Percentiles rank a stretch among this genome's conserved stretches.
These are phyloP conservation scores for Acanthamoeba sp. DNA, from an alignment of 208 protist genomes.

Conservation along the genomic window DNA sequence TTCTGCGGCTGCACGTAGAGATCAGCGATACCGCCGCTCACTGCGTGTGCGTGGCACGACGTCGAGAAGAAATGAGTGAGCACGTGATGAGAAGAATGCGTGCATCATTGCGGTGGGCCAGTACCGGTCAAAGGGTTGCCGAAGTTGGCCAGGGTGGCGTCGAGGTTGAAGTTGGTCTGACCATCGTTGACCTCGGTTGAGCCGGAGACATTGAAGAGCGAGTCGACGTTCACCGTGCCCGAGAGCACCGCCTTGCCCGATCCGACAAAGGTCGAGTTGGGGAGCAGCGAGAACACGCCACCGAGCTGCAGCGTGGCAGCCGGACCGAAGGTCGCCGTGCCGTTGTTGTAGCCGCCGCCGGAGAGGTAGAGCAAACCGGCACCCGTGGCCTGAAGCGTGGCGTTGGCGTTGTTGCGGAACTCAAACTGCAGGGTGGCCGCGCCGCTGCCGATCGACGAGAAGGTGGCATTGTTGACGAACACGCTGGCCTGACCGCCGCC, in stretches of 20 bases:
- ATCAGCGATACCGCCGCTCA: conserved; percentile 55
- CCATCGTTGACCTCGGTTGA: conserved; percentile 41
- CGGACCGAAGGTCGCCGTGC: conserved; percentile 28
- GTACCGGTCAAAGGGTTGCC: conserved; percentile 59
- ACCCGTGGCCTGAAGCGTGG: background rate
- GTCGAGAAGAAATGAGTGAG: background rate
- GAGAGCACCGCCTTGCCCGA: conserved; percentile 39
- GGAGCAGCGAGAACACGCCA: conserved; percentile 6
- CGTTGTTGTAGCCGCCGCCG: conserved; percentile 70
- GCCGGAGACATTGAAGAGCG: conserved; percentile 54
- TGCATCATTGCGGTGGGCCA: no score
- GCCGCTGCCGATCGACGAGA: background rate
- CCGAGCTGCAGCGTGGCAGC: background rate
- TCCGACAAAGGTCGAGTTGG: conserved; percentile 37
- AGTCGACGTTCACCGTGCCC: conserved; percentile 56
- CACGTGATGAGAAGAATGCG: background rate
- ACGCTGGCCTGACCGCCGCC: background rate
- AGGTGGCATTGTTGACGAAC: conserved; percentile 61
- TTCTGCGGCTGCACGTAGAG: conserved; percentile 42
- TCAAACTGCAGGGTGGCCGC: background rate
- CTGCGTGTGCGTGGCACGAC: background rate
- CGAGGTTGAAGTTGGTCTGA: conserved; percentile 60
- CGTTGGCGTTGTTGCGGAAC: conserved; percentile 41
- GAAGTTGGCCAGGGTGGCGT: conserved; percentile 53
- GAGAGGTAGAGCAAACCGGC: conserved; percentile 10